A percentile compares a stretch with the other conserved stretches of the same genome.
Conservation (phyloP, 2,329 filamentous ascomycete species). For the Ascochyta rabiei region DNA sequence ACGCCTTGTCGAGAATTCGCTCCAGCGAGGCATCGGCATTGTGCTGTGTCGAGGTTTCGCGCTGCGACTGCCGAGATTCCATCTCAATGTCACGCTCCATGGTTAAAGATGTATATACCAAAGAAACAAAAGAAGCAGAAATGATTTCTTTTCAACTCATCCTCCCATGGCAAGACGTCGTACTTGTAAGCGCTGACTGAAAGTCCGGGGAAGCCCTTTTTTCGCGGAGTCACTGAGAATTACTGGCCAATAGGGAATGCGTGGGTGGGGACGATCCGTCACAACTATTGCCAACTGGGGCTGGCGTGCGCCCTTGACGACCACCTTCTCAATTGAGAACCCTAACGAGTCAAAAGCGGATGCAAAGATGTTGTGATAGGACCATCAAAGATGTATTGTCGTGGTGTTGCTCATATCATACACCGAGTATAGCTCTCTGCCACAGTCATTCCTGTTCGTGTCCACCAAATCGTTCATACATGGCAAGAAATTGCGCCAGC, state of each 20-base stretch:
- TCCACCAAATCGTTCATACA: slow-evolving; percentile 12
- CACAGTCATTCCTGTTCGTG: background rate
- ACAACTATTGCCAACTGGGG: slow-evolving; percentile 1
- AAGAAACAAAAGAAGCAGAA: background rate
- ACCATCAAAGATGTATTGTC: slow-evolving; percentile 7
- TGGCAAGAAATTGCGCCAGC: slow-evolving; percentile 14
- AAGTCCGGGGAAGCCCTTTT: slow-evolving; percentile 15
- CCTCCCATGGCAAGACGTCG: background rate
- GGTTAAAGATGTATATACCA: background rate
- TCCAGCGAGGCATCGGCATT: background rate
- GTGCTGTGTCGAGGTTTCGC: background rate
- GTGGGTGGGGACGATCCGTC: background rate
- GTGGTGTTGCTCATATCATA: slow-evolving; percentile 11
- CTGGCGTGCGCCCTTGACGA: slow-evolving; percentile 18
- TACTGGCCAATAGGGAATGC: background rate
- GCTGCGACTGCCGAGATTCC: slow-evolving; percentile 1
- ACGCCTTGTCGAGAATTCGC: background rate
- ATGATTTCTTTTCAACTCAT: background rate
- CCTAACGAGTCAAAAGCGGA: background rate
- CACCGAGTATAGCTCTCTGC: slow-evolving; percentile 1
- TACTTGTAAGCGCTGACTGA: background rate
- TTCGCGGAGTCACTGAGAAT: background rate
- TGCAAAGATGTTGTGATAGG: background rate
- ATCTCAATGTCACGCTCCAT: slow-evolving; percentile 10
- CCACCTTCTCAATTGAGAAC: background rate